Percentiles rank a stretch among this genome's conserved stretches.
Conservation (phyloP, 2,329 filamentous ascomycete genomes). For the Colletotrichum lini region DNA sequence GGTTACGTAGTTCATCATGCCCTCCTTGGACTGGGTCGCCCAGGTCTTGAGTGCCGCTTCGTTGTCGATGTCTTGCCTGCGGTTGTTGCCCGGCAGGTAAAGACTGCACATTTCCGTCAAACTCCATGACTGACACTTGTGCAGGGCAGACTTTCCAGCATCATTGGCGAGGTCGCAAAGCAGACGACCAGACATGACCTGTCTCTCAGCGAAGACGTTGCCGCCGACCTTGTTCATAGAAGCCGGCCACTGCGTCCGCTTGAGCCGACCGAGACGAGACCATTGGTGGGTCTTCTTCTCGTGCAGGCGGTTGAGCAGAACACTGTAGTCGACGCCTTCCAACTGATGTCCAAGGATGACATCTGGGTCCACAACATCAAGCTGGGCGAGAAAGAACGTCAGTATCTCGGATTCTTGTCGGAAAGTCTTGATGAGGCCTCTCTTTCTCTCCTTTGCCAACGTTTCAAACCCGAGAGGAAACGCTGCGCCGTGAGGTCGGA, state of each 20-base stretch:
- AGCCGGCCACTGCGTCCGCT: constrained; percentile 87
- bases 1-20: constrained; percentile 91
- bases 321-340: constrained; percentile 97
- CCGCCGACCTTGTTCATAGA: constrained; percentile 88
- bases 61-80: constrained; percentile 88
- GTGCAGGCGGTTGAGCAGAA: constrained; percentile 87
- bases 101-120: constrained; percentile 97
- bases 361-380: constrained; percentile 92
- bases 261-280: constrained; percentile 92
- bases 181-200: constrained; percentile 88
- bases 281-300: constrained; percentile 94
- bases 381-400: constrained; percentile 88
- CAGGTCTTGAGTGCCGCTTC: constrained; percentile 89
- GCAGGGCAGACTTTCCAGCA: constrained; percentile 96
- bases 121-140: constrained; percentile 97
- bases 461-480: constrained; percentile 92
- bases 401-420: constrained; percentile 89
- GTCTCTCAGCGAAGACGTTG: constrained; percentile 93
- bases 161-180: constrained; percentile 97
- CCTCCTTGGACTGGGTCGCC: constrained; percentile 82
- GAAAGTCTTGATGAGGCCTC: constrained; percentile 83
- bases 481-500: constrained; percentile 79
- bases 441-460: constrained; percentile 78
- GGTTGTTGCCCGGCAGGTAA: constrained; percentile 81
- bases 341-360: constrained; percentile 94